Evolutionary conservation across 139 green algal genomes (phyloP).

Genomic region (Astrephomene gubernaculifera): DNA sequence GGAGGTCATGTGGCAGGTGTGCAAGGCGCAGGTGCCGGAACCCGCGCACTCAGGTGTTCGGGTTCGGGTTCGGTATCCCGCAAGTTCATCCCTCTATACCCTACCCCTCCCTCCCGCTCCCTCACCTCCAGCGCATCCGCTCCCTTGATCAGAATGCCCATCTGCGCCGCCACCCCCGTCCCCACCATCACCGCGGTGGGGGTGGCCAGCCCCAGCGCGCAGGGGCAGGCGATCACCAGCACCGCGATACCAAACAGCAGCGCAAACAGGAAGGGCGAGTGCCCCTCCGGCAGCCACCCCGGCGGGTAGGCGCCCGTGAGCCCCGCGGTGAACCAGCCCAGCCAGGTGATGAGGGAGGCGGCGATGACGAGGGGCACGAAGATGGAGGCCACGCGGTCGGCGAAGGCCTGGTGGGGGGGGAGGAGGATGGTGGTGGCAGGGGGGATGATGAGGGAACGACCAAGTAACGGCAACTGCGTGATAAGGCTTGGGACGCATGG

Average conservation of each 20-base stretch:
- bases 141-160: conserved; percentile 97
- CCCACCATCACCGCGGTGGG: conserved; percentile 98
- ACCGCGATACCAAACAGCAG: conserved; percentile 96
- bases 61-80: too few relatives aligned
- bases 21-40: too few relatives aligned
- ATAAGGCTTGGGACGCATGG: too few relatives aligned
- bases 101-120: background rate
- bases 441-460: too few relatives aligned
- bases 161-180: conserved; percentile 83
- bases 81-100: background rate
- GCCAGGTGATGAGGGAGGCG: conserved; percentile 82
- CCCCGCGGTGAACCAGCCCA: conserved; percentile 73
- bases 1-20: too few relatives aligned
- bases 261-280: conserved; percentile 91
- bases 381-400: conserved; percentile 85
- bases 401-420: conserved; percentile 68
- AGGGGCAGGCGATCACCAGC: conserved; percentile 98
- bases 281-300: conserved; percentile 83
- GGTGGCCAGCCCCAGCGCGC: conserved; percentile 95
- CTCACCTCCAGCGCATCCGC: conserved; percentile 56
- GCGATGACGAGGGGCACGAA: conserved; percentile 94
- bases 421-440: background rate
- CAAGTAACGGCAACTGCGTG: too few relatives aligned
- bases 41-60: too few relatives aligned
- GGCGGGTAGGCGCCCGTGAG: conserved; percentile 43